These are phyloP conservation scores for Fusarium sp. DNA, from an alignment of 2,329 filamentous ascomycete genomes.

Conservation along the genomic window DNA sequence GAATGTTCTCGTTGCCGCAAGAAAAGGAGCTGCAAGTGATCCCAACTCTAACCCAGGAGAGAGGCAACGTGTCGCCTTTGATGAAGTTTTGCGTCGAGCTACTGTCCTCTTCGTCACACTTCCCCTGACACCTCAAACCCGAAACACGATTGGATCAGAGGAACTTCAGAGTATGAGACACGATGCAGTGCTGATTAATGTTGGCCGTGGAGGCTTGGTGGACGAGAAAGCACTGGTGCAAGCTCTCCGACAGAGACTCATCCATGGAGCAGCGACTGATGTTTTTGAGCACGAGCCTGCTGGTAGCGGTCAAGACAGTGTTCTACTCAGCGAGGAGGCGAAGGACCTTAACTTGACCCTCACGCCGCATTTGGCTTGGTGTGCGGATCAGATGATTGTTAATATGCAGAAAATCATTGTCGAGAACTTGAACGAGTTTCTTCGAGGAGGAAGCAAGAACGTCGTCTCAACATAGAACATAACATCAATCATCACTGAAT, in stretches of 20 bases:
- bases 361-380: slow-evolving; percentile 4
- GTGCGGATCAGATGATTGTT: neutral
- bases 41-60: too few species aligned
- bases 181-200: slow-evolving; percentile 18
- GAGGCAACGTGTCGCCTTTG: neutral
- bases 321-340: neutral
- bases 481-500: neutral
- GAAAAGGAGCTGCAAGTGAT: neutral
- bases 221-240: slow-evolving; percentile 9
- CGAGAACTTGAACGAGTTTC: neutral
- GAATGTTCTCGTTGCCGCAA: neutral
- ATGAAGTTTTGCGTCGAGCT: neutral
- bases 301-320: neutral
- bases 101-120: neutral
- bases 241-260: slow-evolving; percentile 10
- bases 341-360: neutral
- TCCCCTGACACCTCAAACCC: neutral
- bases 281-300: slow-evolving; percentile 18
- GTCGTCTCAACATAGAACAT: neutral
- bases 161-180: neutral
- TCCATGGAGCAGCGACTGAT: slow-evolving; percentile 15
- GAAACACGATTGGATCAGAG: neutral
- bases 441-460: neutral
- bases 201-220: slow-evolving; percentile 12
- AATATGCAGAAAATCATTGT: neutral